Evolutionary conservation across 2,329 filamentous ascomycete genomes (phyloP), one percentile per base, ranked within the genome.

Genomic region (Botrytis cinerea): DNA sequence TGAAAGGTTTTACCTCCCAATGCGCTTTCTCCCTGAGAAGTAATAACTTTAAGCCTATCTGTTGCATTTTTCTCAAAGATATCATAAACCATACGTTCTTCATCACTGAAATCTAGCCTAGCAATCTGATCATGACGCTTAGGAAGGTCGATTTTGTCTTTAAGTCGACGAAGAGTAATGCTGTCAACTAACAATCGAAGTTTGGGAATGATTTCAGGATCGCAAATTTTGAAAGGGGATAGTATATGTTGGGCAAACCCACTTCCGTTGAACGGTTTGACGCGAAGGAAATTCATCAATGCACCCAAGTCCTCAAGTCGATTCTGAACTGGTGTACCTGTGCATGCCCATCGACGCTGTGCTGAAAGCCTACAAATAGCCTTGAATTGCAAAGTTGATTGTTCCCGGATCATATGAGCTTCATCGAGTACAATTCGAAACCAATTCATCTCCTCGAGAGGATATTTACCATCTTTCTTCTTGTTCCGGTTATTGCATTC

Each of bases 401-500:
- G 91, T 78, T 97, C 95, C 40, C 96, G 93, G 76, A 99, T 98
- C 82, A 93, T 93, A 81, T 99, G 96, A 0, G 95, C 96, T 83
- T 99, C 95, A 76, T 98, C 95, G 1, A 98, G 87, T 1, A 98
- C 94, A 71, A 98, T 92, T 32, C 95, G 92, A 81, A 97, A 98
- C 93, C 95, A 97, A 75, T 94, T 93, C 74, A 97, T 89, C 77
- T 92, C 90, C 71, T 91, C 89, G 54, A 98, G 83, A 0, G 94
- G 92, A 76, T 86, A 89, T 10, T 83, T 76, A 1, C 88, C 89
- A 22, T 85, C 84, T 78, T 90, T 92, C 46, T 85, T 84, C 73
- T 89, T 89, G 73, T 85, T 87, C 43, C 91, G 89, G 38, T 88
- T 85, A 62, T 87, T 88, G 25, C 93, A 87, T 80, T 98, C 95